These are phyloP conservation scores for Aspergillus novoparasiticus DNA, from an alignment of 2,329 filamentous ascomycete genomes.

Conservation along the genomic window DNA sequence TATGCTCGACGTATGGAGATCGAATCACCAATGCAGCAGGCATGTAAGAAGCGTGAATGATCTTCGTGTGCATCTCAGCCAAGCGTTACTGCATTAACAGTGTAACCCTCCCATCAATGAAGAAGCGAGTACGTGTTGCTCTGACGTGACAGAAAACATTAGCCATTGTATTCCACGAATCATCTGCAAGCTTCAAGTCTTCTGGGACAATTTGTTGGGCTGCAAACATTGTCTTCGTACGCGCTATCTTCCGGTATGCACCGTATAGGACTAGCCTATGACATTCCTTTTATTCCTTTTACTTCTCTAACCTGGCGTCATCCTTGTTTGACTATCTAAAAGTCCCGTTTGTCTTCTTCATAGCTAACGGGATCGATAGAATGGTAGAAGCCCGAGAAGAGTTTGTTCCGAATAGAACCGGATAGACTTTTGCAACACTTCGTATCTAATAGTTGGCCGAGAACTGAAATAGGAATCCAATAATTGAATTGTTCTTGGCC, in stretches of 20 bases:
- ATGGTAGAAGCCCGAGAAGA: neutral
- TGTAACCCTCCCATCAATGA: slow-evolving; percentile 9
- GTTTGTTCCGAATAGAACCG: neutral
- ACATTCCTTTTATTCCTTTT: neutral
- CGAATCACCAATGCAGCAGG: slow-evolving; percentile 18
- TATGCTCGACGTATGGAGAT: slow-evolving; percentile 36
- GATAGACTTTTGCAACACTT: neutral
- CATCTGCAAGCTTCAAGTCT: neutral
- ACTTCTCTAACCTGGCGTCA: neutral
- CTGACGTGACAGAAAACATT: slow-evolving; percentile 1
- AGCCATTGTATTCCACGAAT: neutral
- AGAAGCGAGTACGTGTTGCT: slow-evolving; percentile 1
- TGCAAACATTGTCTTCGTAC: slow-evolving; percentile 1
- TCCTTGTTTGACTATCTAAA: neutral
- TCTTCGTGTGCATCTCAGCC: neutral
- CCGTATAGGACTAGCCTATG: neutral
- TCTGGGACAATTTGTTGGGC: slow-evolving; percentile 1
- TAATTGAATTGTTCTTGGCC: slow-evolving; percentile 12
- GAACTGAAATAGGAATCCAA: neutral
- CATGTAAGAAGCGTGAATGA: slow-evolving; percentile 8
- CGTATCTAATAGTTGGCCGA: neutral
- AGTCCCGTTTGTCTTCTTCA: neutral
- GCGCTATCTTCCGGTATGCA: neutral
- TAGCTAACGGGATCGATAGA: neutral
- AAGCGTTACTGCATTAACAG: slow-evolving; percentile 1